phyloP scores from a whole-genome alignment of 2,329 filamentous ascomycete genomes.

The Monilinia laxa region DNA sequence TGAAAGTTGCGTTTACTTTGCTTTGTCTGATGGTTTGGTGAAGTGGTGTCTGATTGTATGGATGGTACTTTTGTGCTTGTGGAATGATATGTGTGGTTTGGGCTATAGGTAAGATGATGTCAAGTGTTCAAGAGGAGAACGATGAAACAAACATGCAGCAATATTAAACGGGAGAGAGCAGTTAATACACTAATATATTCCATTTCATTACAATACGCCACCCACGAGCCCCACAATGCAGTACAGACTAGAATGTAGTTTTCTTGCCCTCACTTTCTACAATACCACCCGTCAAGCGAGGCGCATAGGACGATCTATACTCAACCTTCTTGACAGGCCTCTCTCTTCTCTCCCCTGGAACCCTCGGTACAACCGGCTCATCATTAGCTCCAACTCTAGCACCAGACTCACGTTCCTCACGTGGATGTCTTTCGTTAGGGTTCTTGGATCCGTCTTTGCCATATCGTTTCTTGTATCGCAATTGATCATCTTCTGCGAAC shows the following conservation, averaged over 20 bases:
- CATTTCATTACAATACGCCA: slow-evolving; percentile 14
- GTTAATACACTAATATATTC: background rate
- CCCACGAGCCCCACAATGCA: background rate
- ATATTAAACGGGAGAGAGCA: background rate
- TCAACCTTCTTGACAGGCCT: slow-evolving; percentile 45
- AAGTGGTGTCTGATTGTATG: background rate
- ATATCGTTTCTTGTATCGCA: slow-evolving; percentile 90
- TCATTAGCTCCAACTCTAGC: slow-evolving; percentile 32
- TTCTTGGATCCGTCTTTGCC: slow-evolving; percentile 64
- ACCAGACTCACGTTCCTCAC: slow-evolving; percentile 20
- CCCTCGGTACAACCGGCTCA: slow-evolving; percentile 32
- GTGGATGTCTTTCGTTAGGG: slow-evolving; percentile 16
- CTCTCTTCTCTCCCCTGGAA: slow-evolving; percentile 26
- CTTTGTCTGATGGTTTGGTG: background rate
- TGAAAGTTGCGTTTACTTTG: background rate
- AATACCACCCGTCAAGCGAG: slow-evolving; percentile 74
- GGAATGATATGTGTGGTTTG: too few species aligned
- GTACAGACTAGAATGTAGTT: slow-evolving; percentile 65
- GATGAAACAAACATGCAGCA: background rate
- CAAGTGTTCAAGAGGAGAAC: background rate
- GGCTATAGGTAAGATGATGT: background rate
- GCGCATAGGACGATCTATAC: slow-evolving; percentile 48
- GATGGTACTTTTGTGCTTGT: background rate
- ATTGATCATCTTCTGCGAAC: slow-evolving; percentile 87
- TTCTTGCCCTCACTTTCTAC: slow-evolving; percentile 79